Evolutionary conservation across 2,329 filamentous ascomycete species (phyloP).

Genomic region (Fusarium continuum): DNA sequence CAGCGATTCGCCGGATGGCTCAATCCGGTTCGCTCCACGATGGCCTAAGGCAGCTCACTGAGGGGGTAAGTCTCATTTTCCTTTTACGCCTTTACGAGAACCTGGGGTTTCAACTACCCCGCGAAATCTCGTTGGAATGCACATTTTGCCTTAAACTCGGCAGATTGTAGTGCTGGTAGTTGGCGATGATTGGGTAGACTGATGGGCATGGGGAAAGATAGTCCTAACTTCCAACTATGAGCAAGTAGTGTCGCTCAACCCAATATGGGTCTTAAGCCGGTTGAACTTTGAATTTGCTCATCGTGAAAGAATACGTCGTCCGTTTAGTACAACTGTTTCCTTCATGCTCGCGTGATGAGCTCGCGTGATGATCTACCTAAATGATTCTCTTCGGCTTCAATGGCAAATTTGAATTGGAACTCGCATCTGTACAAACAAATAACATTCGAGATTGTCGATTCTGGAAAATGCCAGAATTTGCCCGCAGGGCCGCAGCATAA

Average conservation of each 20-base stretch:
- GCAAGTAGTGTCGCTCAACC: neutral
- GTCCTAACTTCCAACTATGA: neutral
- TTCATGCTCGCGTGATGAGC: constrained; percentile 12
- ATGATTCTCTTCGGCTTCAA: neutral
- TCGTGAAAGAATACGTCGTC: neutral
- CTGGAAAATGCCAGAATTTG: constrained; percentile 7
- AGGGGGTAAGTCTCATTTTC: too few relatives aligned
- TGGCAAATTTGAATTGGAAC: constrained; percentile 12
- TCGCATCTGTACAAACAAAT: neutral
- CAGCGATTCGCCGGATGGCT: constrained; percentile 25
- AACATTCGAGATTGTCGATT: neutral
- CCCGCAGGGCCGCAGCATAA: neutral
- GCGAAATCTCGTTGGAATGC: constrained; percentile 7
- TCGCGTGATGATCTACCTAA: constrained; percentile 17
- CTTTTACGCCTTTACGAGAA: neutral
- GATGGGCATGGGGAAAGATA: neutral
- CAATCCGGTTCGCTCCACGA: neutral
- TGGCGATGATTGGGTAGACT: constrained; percentile 12
- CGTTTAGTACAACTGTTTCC: neutral
- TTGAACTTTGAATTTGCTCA: neutral
- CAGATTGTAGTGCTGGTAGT: neutral
- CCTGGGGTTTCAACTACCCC: constrained; percentile 24
- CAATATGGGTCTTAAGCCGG: too few relatives aligned
- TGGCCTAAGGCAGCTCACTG: constrained; percentile 10
- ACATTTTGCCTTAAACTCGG: neutral